Evolutionary conservation across 2,329 filamentous ascomycete genomes (phyloP), one percentile per base, ranked within the genome.

Genomic region (Talaromyces sp.): DNA sequence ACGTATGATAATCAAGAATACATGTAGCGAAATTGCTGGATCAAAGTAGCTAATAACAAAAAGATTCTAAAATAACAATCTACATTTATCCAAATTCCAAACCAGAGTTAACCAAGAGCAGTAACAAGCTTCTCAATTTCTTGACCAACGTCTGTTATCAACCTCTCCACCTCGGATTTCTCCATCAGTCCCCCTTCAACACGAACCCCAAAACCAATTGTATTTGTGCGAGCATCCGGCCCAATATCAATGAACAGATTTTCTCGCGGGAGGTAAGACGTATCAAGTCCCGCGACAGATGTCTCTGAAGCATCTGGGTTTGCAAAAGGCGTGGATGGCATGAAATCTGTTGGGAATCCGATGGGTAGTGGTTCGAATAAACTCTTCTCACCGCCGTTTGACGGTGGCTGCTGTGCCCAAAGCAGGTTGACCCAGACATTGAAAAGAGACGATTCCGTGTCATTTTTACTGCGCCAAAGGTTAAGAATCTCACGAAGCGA

Each of bases 401-500:
- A 4, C 5, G 31, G n/a, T n/a, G 24, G 5, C n/a, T 17, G 21
- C 13, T 56, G n/a, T 55, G 65, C 66, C 69, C 69, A 73, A 31
- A 74, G 64, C 14, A 74, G 65, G 53, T 74, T 74, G 31, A 73
- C 64, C 66, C 67, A 73, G 2, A 67, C 64, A 50, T 74, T 72
- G 65, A 74, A 73, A 1, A 69, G 43, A 11, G 55, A 26, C 17
- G 14, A 21, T 10, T 3, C n/a, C 3, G 19, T 27, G 7, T 26
- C 31, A 9, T 55, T n/a, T 32, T 14, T 55, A 9, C 26, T 17
- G 8, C 29, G n/a, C 55, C 55, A 57, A 9, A 66, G 69, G 14
- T 32, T 41, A 4, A 69, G 62, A 19, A 73, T 64, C 26, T 73
- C 66, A 1, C 59, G 63, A 14, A 73, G 62, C 1, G 64, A 67